Evolutionary conservation across 306 rosid species (phyloP).

Genomic region (Cicer arietinum): DNA sequence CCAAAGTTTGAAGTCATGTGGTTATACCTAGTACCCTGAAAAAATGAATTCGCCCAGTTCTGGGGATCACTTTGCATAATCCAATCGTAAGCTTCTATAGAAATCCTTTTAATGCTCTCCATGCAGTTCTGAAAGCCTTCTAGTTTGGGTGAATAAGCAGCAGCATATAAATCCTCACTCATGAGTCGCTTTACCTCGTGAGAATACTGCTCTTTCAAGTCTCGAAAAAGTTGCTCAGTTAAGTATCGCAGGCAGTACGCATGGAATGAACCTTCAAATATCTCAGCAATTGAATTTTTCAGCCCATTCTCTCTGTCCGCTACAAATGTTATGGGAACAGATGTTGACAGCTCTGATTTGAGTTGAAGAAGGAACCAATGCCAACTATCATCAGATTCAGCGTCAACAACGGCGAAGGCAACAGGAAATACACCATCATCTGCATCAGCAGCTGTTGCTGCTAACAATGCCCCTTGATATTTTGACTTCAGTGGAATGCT

Average conservation of each 20-base stretch:
- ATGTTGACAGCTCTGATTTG: conserved; percentile 72
- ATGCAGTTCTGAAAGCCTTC: conserved; percentile 75
- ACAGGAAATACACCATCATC: conserved; percentile 87
- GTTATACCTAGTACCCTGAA: conserved; percentile 89
- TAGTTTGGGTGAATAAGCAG: conserved; percentile 74
- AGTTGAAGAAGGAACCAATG: conserved; percentile 88
- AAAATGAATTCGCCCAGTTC: conserved; percentile 85
- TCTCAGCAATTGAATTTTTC: conserved; percentile 71
- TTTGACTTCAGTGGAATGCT: conserved; percentile 82
- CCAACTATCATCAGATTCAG: conserved; percentile 95
- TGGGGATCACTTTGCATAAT: conserved; percentile 81
- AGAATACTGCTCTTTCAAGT: conserved; percentile 90
- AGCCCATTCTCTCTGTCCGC: conserved; percentile 88
- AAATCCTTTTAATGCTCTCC: conserved; percentile 79
- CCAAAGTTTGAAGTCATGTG: conserved; percentile 93
- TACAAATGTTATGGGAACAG: conserved; percentile 84
- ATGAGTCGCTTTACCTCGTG: conserved; percentile 94
- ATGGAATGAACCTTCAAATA: conserved; percentile 82
- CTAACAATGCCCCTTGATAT: conserved; percentile 91
- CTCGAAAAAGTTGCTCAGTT: conserved; percentile 86
- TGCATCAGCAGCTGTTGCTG: conserved; percentile 92
- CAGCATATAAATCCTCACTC: conserved; percentile 83
- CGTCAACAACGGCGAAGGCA: conserved; percentile 90
- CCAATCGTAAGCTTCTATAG: conserved; percentile 87
- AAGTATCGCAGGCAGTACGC: conserved; percentile 82